Conservation (phyloP, 257 asterid species). For the Ehretia macrophylla region DNA sequence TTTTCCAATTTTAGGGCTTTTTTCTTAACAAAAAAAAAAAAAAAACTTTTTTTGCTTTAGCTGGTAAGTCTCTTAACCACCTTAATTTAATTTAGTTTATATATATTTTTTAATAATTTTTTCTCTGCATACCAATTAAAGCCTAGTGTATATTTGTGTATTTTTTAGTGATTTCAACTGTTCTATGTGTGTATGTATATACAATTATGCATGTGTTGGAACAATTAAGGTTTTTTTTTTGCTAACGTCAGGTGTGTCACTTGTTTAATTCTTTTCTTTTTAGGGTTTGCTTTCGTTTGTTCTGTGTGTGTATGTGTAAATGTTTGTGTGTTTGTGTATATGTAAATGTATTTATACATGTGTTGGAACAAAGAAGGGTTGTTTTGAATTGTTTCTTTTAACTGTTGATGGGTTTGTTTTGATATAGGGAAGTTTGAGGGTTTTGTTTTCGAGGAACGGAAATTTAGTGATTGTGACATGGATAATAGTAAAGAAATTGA, state of each 20-base stretch:
- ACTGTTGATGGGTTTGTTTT: too few species aligned
- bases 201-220: too few species aligned
- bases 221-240: too few species aligned
- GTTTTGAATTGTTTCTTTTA: neutral
- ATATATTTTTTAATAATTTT: too few species aligned
- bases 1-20: too few species aligned
- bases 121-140: neutral
- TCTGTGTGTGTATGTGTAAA: neutral
- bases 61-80: neutral
- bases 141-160: neutral
- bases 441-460: too few species aligned
- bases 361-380: neutral
- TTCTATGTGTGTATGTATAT: too few species aligned
- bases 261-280: too few species aligned
- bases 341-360: neutral
- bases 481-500: slow-evolving; percentile 1
- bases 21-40: too few species aligned
- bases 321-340: too few species aligned
- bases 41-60: too few species aligned
- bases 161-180: neutral
- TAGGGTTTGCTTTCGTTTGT: too few species aligned
- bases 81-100: neutral
- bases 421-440: neutral
- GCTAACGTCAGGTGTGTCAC: neutral
- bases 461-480: neutral